Evolutionary conservation across 495 filamentous ascomycete genomes (phyloP), one percentile per base, ranked within the genome.

Genomic region (Aspergillus bertholletiae): DNA sequence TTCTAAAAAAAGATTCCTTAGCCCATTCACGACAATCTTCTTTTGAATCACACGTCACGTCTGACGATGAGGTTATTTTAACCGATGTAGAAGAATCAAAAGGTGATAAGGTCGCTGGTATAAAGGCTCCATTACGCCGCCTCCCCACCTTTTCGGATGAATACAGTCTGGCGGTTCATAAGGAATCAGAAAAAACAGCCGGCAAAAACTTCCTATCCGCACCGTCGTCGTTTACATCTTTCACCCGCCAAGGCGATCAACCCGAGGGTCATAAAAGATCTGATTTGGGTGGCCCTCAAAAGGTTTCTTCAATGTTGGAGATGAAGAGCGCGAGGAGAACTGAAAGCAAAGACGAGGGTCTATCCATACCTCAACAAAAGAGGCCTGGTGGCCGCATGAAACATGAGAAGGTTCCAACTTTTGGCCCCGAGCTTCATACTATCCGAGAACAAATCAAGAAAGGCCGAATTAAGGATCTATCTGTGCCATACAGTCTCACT

Each of bases 141-240:
- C 57, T 69, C 54, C 65, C 63, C 62, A 62, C 51, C 30, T 55
- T 66, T 35, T 50, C 58, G 17, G 79, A 80, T 21, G 71, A 77
- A 48, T 49, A 62, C 34, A 62, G 56, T 44, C 69, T 64, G 9
- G 44, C 69, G 18, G 58, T 60, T 54, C 72, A 64, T 32, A 64
- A 53, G 11, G 64, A 71, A 18, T 61, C 64, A 4, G 72, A 74
- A 1, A 77, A 68, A 49, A 46, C 56, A 27, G 46, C 66, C 4
- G 57, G 56, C 45, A 75, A 57, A 64, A 68, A 47, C 40, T 56
- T 60, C 47, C 62, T 70, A 8, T 59, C 59, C n/a, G 74, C 78
- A 46, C 63, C 84, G 26, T 77, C 83, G n/a, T 69, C 61, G 18
- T 81, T 84, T 57, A 74, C 66, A 15, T 79, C 80, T 0, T 68